Conservation (phyloP, 2,329 filamentous ascomycete species). For the Exophiala calicioides region DNA sequence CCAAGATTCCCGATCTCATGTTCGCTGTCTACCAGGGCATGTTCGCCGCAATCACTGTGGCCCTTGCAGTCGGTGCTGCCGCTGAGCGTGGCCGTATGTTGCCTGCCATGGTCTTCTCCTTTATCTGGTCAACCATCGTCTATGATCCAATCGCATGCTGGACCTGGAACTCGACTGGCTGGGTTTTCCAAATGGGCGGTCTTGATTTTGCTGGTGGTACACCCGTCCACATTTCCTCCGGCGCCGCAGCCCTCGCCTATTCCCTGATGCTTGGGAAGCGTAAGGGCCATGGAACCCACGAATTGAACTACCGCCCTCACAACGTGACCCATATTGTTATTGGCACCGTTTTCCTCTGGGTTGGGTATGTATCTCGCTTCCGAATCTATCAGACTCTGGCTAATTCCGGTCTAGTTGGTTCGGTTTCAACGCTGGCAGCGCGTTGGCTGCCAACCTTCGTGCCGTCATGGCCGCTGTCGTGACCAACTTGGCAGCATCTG, state of each 20-base stretch:
- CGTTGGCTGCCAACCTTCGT: slow-evolving; percentile 76
- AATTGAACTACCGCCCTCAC: slow-evolving; percentile 80
- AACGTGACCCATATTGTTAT: slow-evolving; percentile 92
- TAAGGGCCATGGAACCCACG: slow-evolving; percentile 68
- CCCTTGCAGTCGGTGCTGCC: slow-evolving; percentile 79
- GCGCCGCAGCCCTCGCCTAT: slow-evolving; percentile 81
- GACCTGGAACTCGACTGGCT: slow-evolving; percentile 86
- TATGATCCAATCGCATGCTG: slow-evolving; percentile 94
- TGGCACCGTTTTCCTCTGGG: slow-evolving; percentile 91
- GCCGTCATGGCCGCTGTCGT: slow-evolving; percentile 84
- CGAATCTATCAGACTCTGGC: background rate
- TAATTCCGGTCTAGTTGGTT: slow-evolving; percentile 70
- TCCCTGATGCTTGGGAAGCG: slow-evolving; percentile 89
- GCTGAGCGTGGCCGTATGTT: slow-evolving; percentile 87
- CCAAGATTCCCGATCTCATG: slow-evolving; percentile 75
- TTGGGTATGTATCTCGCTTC: slow-evolving; percentile 54
- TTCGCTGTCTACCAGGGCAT: slow-evolving; percentile 86
- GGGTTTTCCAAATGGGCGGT: slow-evolving; percentile 76
- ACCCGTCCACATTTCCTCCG: slow-evolving; percentile 69
- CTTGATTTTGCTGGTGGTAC: slow-evolving; percentile 89
- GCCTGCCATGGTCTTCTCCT: slow-evolving; percentile 88
- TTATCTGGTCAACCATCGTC: slow-evolving; percentile 84
- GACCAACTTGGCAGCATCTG: slow-evolving; percentile 80
- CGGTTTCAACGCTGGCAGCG: slow-evolving; percentile 88
- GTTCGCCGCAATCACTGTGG: slow-evolving; percentile 66